A percentile compares a stretch with the other conserved stretches of the same genome.
Conservation (phyloP, 164 flowering plant species). For the Magnolia kwangsiensis region DNA sequence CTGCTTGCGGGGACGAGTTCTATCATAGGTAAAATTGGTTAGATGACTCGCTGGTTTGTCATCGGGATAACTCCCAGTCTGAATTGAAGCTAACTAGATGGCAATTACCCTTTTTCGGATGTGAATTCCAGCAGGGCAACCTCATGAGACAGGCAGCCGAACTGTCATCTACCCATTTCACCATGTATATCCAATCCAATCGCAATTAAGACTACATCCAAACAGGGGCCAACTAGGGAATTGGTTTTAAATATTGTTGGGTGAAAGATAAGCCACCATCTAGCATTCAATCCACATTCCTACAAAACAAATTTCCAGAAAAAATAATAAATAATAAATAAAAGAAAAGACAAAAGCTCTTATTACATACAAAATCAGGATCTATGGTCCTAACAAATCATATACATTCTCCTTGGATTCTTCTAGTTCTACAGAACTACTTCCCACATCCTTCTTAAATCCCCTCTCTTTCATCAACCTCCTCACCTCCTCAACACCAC, state of each 20-base stretch:
- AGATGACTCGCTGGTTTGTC: too few relatives aligned
- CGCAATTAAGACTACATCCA: constrained; percentile 47
- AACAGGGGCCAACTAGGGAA: constrained; percentile 47
- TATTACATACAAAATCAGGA: not conserved
- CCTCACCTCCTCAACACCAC: constrained; percentile 37
- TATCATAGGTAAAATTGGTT: too few relatives aligned
- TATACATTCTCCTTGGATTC: constrained; percentile 15
- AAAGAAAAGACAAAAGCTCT: constrained; percentile 14
- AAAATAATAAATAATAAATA: not conserved
- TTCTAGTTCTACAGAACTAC: constrained; percentile 32
- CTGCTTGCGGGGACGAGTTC: too few relatives aligned
- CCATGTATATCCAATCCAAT: constrained; percentile 44
- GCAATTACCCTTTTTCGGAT: too few relatives aligned
- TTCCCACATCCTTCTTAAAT: constrained; percentile 40
- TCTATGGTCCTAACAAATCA: constrained; percentile 6
- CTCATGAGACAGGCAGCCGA: too few relatives aligned
- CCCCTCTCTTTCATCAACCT: constrained; percentile 39
- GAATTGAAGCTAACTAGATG: too few relatives aligned
- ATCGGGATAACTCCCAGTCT: too few relatives aligned
- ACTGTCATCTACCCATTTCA: too few relatives aligned
- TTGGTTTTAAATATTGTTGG: constrained; percentile 37
- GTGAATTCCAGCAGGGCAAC: too few relatives aligned
- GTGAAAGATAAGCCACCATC: constrained; percentile 6
- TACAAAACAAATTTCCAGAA: constrained; percentile 18
- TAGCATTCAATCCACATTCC: constrained; percentile 24